phyloP scores from a whole-genome alignment of 1,284 basidiomycete species.

The Trametes polyzona region DNA sequence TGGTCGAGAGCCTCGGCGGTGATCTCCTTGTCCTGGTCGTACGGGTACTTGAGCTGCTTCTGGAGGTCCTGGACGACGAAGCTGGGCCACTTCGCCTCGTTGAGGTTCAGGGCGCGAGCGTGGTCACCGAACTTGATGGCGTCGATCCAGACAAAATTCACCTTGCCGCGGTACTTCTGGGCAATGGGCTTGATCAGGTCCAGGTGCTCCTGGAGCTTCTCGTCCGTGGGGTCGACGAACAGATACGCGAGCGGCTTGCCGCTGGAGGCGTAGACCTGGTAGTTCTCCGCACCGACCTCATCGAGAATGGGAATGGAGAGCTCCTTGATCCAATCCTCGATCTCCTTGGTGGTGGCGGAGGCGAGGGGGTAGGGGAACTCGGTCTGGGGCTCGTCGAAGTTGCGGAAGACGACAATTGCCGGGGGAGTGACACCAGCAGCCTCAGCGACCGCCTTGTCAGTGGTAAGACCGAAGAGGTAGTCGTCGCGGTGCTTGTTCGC shows the following conservation, averaged over 20 bases:
- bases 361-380: constrained; percentile 72
- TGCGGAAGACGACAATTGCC: constrained; percentile 90
- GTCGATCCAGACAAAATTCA: constrained; percentile 99
- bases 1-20: constrained; percentile 58
- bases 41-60: constrained; percentile 89
- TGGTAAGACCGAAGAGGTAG: constrained; percentile 89
- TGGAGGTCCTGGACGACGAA: constrained; percentile 92
- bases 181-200: constrained; percentile 79
- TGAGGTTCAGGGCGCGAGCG: constrained; percentile 92
- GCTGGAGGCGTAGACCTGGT: constrained; percentile 82
- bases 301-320: constrained; percentile 90
- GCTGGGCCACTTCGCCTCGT: constrained; percentile 85
- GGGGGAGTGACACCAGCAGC: constrained; percentile 80
- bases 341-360: constrained; percentile 59
- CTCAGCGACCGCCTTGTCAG: constrained; percentile 70
- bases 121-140: constrained; percentile 95
- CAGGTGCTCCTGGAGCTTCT: constrained; percentile 69
- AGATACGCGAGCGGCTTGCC: constrained; percentile 92
- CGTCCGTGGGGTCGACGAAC: constrained; percentile 85
- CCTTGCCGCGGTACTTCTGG: constrained; percentile 78
- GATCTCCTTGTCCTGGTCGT: constrained; percentile 70
- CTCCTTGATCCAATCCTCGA: constrained; percentile 81
- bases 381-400: constrained; percentile 86
- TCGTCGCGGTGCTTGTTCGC: constrained; percentile 91
- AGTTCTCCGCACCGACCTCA: constrained; percentile 96